A percentile compares a stretch with the other conserved stretches of the same genome.
phyloP scores from a whole-genome alignment of 768 basidiomycete species.

The Podaxis sp. region DNA sequence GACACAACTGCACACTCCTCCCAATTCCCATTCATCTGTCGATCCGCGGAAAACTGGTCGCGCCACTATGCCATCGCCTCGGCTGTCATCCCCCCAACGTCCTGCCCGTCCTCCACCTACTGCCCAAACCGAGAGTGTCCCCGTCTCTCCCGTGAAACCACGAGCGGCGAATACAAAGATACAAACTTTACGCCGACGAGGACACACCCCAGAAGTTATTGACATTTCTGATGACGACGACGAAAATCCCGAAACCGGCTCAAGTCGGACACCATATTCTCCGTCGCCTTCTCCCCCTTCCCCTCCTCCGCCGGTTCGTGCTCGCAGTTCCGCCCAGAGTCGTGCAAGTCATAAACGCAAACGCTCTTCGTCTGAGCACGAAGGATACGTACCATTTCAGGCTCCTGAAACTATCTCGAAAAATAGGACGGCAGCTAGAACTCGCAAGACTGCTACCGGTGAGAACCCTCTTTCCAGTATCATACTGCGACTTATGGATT shows the following conservation, averaged over 20 bases:
- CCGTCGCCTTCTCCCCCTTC: neutral
- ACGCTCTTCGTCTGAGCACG: constrained; percentile 4
- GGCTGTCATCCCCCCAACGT: neutral
- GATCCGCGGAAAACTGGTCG: neutral
- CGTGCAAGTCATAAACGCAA: constrained; percentile 3
- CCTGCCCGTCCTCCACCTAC: neutral
- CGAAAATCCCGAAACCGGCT: neutral
- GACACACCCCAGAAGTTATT: constrained; percentile 7
- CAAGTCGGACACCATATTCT: neutral
- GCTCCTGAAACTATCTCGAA: neutral
- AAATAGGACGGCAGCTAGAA: neutral
- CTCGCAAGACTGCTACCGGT: neutral
- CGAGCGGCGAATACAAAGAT: neutral
- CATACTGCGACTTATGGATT: neutral
- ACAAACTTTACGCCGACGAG: neutral
- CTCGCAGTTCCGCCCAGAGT: neutral
- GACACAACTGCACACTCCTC: constrained; percentile 39
- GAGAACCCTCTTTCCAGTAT: neutral
- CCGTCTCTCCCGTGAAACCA: neutral
- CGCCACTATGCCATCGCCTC: neutral
- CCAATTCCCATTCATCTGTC: constrained; percentile 26
- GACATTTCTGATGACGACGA: neutral
- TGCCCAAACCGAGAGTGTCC: neutral
- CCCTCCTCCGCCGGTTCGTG: neutral
- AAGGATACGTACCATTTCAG: neutral